phyloP scores from a whole-genome alignment of 2,329 filamentous ascomycete species.

The Claviceps cyperi region DNA sequence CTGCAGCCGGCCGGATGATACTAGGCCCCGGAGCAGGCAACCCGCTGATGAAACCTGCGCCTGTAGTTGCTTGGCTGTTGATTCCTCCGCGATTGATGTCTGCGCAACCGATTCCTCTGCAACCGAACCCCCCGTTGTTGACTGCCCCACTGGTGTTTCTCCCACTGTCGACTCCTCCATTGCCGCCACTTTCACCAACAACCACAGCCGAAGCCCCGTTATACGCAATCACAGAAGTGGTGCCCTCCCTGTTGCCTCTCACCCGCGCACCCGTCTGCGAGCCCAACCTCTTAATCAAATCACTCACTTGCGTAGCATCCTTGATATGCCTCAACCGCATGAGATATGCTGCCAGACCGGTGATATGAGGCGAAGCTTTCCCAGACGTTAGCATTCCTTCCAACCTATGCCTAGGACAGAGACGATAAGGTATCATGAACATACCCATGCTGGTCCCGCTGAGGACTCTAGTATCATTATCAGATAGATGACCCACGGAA shows the following conservation, averaged over 20 bases:
- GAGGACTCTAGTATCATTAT: conserved; percentile 29
- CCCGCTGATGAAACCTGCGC: too few relatives aligned
- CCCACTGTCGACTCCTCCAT: not conserved
- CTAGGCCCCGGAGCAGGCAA: too few relatives aligned
- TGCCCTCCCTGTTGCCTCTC: conserved; percentile 24
- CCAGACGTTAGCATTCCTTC: not conserved
- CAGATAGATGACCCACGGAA: conserved; percentile 35
- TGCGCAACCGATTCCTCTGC: not conserved
- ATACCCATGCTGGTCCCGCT: conserved; percentile 45
- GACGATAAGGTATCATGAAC: not conserved
- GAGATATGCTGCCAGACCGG: conserved; percentile 54
- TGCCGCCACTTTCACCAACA: conserved; percentile 4
- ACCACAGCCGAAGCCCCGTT: conserved; percentile 29
- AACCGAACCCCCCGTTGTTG: not conserved
- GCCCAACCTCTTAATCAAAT: conserved; percentile 40
- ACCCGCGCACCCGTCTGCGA: conserved; percentile 29
- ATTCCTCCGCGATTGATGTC: not conserved
- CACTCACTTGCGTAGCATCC: conserved; percentile 21
- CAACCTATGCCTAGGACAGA: too few relatives aligned
- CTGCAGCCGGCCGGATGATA: too few relatives aligned
- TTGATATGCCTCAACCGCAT: conserved; percentile 40
- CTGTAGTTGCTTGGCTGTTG: not conserved
- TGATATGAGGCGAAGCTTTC: conserved; percentile 49
- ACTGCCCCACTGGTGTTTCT: not conserved
- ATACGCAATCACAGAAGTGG: conserved; percentile 41